These are phyloP conservation scores for Oleoguttula mirabilis DNA, from an alignment of 495 filamentous ascomycete species.

Conservation along the genomic window DNA sequence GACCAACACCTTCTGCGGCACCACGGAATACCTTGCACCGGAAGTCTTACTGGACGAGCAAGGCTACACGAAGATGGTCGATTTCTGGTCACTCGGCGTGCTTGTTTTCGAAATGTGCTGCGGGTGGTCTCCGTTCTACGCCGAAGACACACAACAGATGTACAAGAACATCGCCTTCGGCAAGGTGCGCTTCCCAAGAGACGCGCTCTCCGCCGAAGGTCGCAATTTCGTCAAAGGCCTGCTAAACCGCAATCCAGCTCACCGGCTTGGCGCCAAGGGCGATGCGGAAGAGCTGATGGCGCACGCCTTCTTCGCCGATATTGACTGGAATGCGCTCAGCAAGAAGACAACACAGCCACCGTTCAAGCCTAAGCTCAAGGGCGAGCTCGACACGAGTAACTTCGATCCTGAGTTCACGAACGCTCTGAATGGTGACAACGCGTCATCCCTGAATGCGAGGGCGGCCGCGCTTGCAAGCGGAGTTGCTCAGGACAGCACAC, in stretches of 20 bases:
- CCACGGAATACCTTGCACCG: conserved; percentile 92
- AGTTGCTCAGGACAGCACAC: conserved; percentile 70
- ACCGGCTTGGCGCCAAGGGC: conserved; percentile 77
- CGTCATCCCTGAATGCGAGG: conserved; percentile 77
- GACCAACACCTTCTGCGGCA: conserved; percentile 98
- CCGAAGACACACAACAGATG: conserved; percentile 98
- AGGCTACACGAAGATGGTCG: conserved; percentile 99
- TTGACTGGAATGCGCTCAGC: conserved; percentile 76
- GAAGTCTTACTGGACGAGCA: conserved; percentile 91
- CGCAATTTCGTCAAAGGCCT: conserved; percentile 96
- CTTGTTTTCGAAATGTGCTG: conserved; percentile 99
- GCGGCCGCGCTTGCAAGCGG: conserved; percentile 66
- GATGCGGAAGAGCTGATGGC: conserved; percentile 92
- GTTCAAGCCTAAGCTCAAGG: conserved; percentile 94
- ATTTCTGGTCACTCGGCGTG: conserved; percentile 97
- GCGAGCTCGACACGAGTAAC: conserved; percentile 89
- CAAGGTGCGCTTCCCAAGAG: conserved; percentile 90
- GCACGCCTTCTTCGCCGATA: conserved; percentile 81
- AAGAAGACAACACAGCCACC: conserved; percentile 92
- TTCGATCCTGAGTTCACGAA: conserved; percentile 99
- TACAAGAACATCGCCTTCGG: conserved; percentile 99
- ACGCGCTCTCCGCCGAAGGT: conserved; percentile 85
- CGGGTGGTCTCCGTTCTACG: conserved; percentile 97
- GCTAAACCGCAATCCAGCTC: conserved; percentile 91
- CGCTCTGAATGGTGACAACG: conserved; percentile 54